Evolutionary conservation across 371 early-diverging fungal species (phyloP).

Genomic region (Lichtheimia corymbifera): DNA sequence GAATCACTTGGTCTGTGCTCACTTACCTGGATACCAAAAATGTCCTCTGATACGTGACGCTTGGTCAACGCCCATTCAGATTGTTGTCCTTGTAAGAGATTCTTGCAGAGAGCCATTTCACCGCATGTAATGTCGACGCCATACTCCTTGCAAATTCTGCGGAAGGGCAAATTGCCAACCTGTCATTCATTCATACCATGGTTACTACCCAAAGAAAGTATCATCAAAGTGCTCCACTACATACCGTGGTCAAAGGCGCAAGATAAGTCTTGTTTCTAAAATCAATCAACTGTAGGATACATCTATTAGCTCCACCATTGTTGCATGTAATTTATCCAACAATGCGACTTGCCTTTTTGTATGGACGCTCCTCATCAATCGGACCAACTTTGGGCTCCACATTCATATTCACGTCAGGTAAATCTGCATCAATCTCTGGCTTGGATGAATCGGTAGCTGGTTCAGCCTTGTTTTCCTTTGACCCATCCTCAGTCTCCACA

Average conservation of each 20-base stretch:
- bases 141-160: conserved; percentile 88
- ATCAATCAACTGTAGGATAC: conserved; percentile 57
- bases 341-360: conserved; percentile 32
- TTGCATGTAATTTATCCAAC: no score
- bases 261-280: conserved; percentile 90
- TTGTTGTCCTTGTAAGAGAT: conserved; percentile 74
- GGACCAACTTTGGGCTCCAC: conserved; percentile 35
- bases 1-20: not conserved
- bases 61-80: conserved; percentile 88
- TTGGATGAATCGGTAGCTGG: not conserved
- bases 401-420: conserved; percentile 19
- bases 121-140: conserved; percentile 97
- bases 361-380: conserved; percentile 31
- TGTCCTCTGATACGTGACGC: conserved; percentile 86
- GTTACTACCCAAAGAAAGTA: not conserved
- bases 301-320: no score
- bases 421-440: conserved; percentile 10
- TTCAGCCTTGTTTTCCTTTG: conserved; percentile 9
- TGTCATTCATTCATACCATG: not conserved
- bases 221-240: not conserved
- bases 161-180: conserved; percentile 97
- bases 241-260: conserved; percentile 91
- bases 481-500: not conserved
- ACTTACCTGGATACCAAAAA: conserved; percentile 88
- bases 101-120: conserved; percentile 90